Conservation (phyloP, 345 rosid species). For the Geranium rotundifolium region DNA sequence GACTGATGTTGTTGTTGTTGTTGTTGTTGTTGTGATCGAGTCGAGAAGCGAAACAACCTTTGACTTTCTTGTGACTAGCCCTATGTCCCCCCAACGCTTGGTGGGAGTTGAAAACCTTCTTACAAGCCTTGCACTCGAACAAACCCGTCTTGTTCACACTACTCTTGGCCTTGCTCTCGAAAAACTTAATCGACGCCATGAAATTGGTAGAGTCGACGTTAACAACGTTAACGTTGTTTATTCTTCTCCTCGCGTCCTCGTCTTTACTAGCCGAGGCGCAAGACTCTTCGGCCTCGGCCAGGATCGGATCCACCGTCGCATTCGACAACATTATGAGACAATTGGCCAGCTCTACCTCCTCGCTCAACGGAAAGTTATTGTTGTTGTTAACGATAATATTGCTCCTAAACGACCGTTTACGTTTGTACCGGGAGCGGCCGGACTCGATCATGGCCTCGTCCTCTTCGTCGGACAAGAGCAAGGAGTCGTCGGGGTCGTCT, state of each 20-base stretch:
- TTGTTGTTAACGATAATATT: constrained; percentile 12
- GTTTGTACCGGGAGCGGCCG: constrained; percentile 41
- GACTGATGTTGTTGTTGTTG: constrained; percentile 17
- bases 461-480: background rate
- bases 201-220: constrained; percentile 10
- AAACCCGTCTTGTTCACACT: constrained; percentile 25
- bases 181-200: constrained; percentile 7
- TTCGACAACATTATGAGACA: constrained; percentile 86
- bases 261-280: constrained; percentile 63
- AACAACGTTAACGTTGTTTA: constrained; percentile 16
- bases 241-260: constrained; percentile 15
- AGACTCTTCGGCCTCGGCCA: constrained; percentile 51
- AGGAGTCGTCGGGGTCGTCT: constrained; percentile 29
- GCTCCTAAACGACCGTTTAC: constrained; percentile 54
- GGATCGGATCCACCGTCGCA: constrained; percentile 41
- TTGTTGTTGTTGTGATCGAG: constrained; percentile 13
- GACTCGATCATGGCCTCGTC: constrained; percentile 1
- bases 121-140: constrained; percentile 95
- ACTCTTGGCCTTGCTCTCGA: constrained; percentile 27
- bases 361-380: constrained; percentile 28
- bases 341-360: constrained; percentile 93
- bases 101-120: constrained; percentile 93
- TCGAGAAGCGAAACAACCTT: constrained; percentile 89
- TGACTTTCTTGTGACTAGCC: constrained; percentile 98
- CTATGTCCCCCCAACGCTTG: constrained; percentile 99